Conservation (phyloP, 305 asterid genomes). For the Ruellia speciosa region DNA sequence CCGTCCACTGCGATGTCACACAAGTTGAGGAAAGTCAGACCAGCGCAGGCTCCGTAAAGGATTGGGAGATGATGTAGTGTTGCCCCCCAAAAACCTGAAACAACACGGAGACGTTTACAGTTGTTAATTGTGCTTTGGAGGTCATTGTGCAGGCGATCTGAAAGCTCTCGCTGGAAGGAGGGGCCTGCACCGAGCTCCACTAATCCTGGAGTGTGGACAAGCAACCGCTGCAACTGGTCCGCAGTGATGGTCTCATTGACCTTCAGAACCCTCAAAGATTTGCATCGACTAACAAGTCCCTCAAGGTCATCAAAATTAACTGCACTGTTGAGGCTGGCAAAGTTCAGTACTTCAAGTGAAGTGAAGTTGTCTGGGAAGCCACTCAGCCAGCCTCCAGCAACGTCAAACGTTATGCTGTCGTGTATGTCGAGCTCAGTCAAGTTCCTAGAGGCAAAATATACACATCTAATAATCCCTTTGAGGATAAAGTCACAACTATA, state of each 20-base stretch:
- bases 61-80: conserved; percentile 31
- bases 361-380: conserved; percentile 30
- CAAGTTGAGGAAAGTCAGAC: conserved; percentile 49
- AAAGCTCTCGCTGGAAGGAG: conserved; percentile 35
- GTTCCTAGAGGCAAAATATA: conserved; percentile 23
- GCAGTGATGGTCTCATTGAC: conserved; percentile 26
- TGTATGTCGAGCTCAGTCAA: conserved; percentile 32
- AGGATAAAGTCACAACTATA: too few species aligned
- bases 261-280: conserved; percentile 28
- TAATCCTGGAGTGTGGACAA: conserved; percentile 29
- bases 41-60: conserved; percentile 43
- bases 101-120: conserved; percentile 33
- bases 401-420: conserved; percentile 24
- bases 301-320: conserved; percentile 34
- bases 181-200: conserved; percentile 33
- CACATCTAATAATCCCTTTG: not conserved
- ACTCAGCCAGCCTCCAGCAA: conserved; percentile 30
- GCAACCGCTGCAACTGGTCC: conserved; percentile 27
- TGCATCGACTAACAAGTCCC: conserved; percentile 52
- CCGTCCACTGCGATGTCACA: conserved; percentile 39
- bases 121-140: conserved; percentile 36
- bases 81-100: conserved; percentile 57
- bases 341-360: conserved; percentile 31
- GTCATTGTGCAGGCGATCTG: conserved; percentile 23
- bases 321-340: conserved; percentile 27